Conservation (phyloP, 1,139 yeast species). For the Wickerhamomyces sp. region DNA sequence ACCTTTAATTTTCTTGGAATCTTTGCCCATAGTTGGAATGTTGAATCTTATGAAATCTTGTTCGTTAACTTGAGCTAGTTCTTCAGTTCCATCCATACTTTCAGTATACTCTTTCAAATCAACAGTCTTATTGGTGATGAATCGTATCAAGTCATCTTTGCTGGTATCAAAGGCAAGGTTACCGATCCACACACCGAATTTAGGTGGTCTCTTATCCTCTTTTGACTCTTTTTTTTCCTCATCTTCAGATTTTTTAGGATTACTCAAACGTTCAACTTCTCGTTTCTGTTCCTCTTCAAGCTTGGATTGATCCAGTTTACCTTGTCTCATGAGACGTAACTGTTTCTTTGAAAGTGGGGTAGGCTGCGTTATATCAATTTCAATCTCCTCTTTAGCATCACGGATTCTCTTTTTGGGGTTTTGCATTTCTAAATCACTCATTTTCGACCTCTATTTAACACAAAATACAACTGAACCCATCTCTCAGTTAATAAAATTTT, state of each 20-base stretch:
- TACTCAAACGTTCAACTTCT: constrained; percentile 30
- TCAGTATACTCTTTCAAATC: constrained; percentile 34
- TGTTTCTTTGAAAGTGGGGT: constrained; percentile 90
- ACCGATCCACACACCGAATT: constrained; percentile 88
- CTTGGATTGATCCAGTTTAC: constrained; percentile 59
- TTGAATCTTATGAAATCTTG: constrained; percentile 56
- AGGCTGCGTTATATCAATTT: constrained; percentile 71
- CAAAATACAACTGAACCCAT: too few species aligned
- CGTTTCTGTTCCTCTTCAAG: constrained; percentile 46
- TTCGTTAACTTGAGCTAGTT: constrained; percentile 39
- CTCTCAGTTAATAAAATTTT: too few species aligned
- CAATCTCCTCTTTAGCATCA: constrained; percentile 54
- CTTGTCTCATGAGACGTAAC: constrained; percentile 73
- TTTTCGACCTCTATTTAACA: background rate
- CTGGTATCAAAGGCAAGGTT: constrained; percentile 83
- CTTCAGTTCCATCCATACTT: constrained; percentile 34
- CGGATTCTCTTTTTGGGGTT: constrained; percentile 29
- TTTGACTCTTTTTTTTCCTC: constrained; percentile 5
- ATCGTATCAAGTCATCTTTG: constrained; percentile 65
- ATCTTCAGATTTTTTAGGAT: constrained; percentile 6
- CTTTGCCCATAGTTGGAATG: constrained; percentile 55
- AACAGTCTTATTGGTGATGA: constrained; percentile 55
- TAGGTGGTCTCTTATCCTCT: constrained; percentile 12
- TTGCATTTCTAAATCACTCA: constrained; percentile 3
- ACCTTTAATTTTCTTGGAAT: constrained; percentile 58